Evolutionary conservation across 2,329 filamentous ascomycete species (phyloP).

Genomic region (Huntiella abstrusa): DNA sequence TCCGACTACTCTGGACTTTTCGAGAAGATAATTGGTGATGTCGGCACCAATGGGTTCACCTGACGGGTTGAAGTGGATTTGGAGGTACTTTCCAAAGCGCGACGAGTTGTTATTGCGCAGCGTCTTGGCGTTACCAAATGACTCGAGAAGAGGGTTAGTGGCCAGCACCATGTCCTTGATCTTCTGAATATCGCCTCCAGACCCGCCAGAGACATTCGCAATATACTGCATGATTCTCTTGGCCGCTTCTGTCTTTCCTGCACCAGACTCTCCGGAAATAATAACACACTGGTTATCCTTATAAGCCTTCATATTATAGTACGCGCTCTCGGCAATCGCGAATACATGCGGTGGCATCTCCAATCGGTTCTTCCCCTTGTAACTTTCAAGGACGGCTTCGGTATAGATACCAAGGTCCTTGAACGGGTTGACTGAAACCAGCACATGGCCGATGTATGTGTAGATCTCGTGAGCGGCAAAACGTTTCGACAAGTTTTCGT

Average conservation of each 20-base stretch:
- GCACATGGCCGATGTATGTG: constrained; percentile 97
- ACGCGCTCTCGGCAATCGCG: constrained; percentile 84
- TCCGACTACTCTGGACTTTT: constrained; percentile 86
- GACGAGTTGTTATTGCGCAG: constrained; percentile 98
- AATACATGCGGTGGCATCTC: constrained; percentile 95
- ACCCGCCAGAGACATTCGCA: constrained; percentile 80
- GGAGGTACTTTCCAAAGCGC: constrained; percentile 92
- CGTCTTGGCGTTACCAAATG: constrained; percentile 96
- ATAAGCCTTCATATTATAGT: constrained; percentile 99
- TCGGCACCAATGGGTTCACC: constrained; percentile 91
- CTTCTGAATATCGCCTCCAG: constrained; percentile 73
- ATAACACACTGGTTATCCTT: constrained; percentile 98
- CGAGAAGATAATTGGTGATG: constrained; percentile 93
- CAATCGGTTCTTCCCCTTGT: constrained; percentile 89
- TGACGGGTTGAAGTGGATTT: constrained; percentile 82
- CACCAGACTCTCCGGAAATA: constrained; percentile 94
- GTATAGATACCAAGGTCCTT: constrained; percentile 96
- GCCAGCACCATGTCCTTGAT: constrained; percentile 99
- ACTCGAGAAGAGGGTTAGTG: constrained; percentile 91
- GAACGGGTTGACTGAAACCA: constrained; percentile 98
- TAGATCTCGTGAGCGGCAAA: constrained; percentile 98
- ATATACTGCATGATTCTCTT: constrained; percentile 99
- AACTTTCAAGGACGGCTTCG: constrained; percentile 78
- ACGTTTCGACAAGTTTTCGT: constrained; percentile 94
- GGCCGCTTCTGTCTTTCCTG: constrained; percentile 94